These are phyloP conservation scores for Tricholoma saponaceum DNA, from an alignment of 768 basidiomycete species.

Conservation along the genomic window DNA sequence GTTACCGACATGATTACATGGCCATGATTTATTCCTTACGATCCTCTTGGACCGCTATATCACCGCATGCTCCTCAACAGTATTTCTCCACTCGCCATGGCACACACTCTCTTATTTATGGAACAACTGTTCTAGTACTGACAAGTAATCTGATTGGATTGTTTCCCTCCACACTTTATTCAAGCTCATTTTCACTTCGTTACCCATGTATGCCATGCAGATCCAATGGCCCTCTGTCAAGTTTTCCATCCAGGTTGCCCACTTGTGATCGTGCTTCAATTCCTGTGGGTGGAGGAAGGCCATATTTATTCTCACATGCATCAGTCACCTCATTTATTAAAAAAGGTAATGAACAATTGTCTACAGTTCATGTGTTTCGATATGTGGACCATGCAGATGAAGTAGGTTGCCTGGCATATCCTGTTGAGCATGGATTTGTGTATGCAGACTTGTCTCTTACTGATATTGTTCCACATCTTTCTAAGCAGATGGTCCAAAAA, in stretches of 20 bases:
- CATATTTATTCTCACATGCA: neutral
- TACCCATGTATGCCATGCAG: neutral
- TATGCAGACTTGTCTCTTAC: neutral
- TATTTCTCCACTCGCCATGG: neutral
- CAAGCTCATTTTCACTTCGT: neutral
- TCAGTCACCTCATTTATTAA: neutral
- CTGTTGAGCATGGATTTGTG: neutral
- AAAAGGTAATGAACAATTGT: neutral
- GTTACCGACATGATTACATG: neutral
- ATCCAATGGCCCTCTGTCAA: neutral
- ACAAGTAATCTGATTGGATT: neutral
- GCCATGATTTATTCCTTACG: neutral
- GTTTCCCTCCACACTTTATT: neutral
- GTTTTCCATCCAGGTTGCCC: neutral
- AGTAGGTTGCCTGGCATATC: neutral
- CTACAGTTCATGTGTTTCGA: neutral
- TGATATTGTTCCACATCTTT: neutral
- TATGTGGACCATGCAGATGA: slow-evolving; percentile 2
- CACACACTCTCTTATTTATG: neutral
- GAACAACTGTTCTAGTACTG: neutral
- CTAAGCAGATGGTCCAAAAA: neutral
- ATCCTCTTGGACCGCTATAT: neutral
- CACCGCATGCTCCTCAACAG: neutral
- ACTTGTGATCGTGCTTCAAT: neutral
- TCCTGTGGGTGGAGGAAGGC: neutral